Evolutionary conservation across 2,329 filamentous ascomycete genomes (phyloP).

Genomic region (Xylariaceae sp.): DNA sequence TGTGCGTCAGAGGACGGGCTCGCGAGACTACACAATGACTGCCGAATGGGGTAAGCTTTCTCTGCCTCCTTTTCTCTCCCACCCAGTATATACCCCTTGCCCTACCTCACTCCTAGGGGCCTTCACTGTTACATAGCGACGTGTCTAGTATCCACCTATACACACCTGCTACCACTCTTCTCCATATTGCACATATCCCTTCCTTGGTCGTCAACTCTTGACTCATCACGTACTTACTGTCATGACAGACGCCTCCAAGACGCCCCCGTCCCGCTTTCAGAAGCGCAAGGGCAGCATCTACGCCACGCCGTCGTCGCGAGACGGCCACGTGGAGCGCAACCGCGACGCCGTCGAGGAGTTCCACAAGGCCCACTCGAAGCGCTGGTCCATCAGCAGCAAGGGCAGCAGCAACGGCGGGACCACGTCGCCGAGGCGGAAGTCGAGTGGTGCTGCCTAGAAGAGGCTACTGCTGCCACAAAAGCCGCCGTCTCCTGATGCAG

Average conservation of each 20-base stretch:
- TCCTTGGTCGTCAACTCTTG: neutral
- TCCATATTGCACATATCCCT: constrained; percentile 1
- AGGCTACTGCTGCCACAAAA: too few species aligned
- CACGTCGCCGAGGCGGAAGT: constrained; percentile 15
- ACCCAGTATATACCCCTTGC: neutral
- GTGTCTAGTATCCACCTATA: neutral
- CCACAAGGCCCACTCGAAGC: constrained; percentile 53
- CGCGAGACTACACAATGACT: constrained; percentile 29
- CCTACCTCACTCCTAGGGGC: neutral
- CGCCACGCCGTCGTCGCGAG: constrained; percentile 58
- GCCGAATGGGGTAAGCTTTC: constrained; percentile 45
- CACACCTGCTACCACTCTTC: too few species aligned
- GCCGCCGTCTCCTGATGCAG: too few species aligned
- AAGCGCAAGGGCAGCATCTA: constrained; percentile 65
- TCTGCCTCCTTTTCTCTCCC: neutral
- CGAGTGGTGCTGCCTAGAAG: constrained; percentile 5
- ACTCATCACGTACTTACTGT: neutral
- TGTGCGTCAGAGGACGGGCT: constrained; percentile 32
- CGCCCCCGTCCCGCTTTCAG: constrained; percentile 62
- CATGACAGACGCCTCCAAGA: constrained; percentile 54
- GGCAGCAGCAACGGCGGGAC: constrained; percentile 9
- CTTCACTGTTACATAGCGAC: neutral
- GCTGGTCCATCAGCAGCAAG: constrained; percentile 23
- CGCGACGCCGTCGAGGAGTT: constrained; percentile 49
- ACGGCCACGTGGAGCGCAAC: constrained; percentile 58